phyloP scores from a whole-genome alignment of 2,329 filamentous ascomycete species.

The Diaporthe amygdali region DNA sequence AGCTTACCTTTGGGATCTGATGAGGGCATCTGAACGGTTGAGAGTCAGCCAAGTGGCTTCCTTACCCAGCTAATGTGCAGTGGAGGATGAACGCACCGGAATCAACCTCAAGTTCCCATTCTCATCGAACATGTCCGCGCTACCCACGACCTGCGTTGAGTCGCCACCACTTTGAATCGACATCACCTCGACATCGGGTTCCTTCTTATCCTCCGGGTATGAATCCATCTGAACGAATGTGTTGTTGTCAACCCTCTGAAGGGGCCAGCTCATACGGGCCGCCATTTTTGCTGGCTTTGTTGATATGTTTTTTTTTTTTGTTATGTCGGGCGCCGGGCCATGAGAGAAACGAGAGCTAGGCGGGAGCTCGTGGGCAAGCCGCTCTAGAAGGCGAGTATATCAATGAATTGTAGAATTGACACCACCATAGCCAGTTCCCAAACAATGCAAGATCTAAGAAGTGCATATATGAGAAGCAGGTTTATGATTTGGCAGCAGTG shows the following conservation, averaged over 20 bases:
- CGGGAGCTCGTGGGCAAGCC: not conserved
- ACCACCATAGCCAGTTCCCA: not conserved
- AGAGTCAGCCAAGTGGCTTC: not conserved
- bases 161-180: not conserved
- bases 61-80: not conserved
- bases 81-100: slow-evolving; percentile 23
- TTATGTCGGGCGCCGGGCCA: slow-evolving; percentile 16
- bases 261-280: slow-evolving; percentile 18
- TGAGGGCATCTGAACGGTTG: slow-evolving; percentile 32
- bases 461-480: not conserved
- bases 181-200: slow-evolving; percentile 11
- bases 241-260: slow-evolving; percentile 1
- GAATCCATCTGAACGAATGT: not conserved
- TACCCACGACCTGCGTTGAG: slow-evolving; percentile 27
- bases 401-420: not conserved
- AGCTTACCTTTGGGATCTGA: slow-evolving; percentile 36
- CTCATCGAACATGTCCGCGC: slow-evolving; percentile 29
- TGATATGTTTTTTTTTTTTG: not conserved
- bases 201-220: slow-evolving; percentile 7
- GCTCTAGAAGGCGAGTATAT: slow-evolving; percentile 6
- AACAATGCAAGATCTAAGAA: not conserved
- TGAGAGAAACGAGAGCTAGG: not conserved
- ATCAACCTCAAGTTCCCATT: slow-evolving; percentile 30
- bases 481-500: not conserved
- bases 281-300: not conserved